Conservation (phyloP, 179 eudicot genomes). For the Silene noctiflora region DNA sequence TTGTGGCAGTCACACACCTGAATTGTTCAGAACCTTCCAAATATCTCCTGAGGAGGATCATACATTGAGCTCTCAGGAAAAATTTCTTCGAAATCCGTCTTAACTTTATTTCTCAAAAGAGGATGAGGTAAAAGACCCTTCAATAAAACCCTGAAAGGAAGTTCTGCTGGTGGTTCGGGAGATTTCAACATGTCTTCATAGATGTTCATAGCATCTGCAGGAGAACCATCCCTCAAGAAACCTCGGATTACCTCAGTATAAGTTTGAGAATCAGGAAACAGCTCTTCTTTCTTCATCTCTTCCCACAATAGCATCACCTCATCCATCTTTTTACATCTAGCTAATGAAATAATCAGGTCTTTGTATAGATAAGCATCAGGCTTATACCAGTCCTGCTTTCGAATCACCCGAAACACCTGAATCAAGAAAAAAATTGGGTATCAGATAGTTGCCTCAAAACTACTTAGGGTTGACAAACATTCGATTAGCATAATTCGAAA, state of each 20-base stretch:
- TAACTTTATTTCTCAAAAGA: constrained; percentile 80
- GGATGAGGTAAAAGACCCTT: constrained; percentile 98
- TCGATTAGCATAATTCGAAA: neutral
- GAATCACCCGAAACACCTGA: constrained; percentile 73
- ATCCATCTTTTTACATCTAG: constrained; percentile 74
- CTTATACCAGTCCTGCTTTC: constrained; percentile 79
- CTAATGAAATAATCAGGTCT: constrained; percentile 76
- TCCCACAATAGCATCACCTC: constrained; percentile 76
- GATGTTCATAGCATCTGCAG: constrained; percentile 93
- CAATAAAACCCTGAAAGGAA: constrained; percentile 80
- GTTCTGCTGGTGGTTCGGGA: constrained; percentile 87
- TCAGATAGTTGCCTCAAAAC: neutral
- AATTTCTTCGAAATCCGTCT: constrained; percentile 85
- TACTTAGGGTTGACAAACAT: neutral
- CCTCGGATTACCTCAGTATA: constrained; percentile 85
- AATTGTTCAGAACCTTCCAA: constrained; percentile 56
- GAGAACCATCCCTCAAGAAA: constrained; percentile 75
- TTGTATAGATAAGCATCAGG: constrained; percentile 82
- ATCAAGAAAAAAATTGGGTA: neutral
- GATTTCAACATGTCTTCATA: constrained; percentile 91
- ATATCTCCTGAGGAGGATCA: constrained; percentile 96
- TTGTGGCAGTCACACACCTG: constrained; percentile 25
- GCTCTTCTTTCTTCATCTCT: constrained; percentile 67
- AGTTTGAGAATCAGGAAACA: constrained; percentile 83
- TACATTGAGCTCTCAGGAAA: constrained; percentile 81